Evolutionary conservation across 2,329 filamentous ascomycete species (phyloP).

Genomic region (Sphaerulina vaccinii): DNA sequence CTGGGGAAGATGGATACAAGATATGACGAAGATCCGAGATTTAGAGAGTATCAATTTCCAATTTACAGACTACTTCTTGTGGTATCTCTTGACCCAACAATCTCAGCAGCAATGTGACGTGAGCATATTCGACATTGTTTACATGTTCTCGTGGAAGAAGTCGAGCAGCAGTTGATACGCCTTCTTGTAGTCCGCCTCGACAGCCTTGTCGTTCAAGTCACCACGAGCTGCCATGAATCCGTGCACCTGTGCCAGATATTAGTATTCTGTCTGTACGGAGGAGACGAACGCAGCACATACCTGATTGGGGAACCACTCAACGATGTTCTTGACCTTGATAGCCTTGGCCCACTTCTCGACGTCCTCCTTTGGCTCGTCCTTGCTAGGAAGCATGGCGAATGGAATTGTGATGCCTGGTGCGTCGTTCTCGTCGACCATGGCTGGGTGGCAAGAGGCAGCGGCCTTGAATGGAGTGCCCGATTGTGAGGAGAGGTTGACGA

Average conservation of each 20-base stretch:
- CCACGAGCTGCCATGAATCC: constrained; percentile 38
- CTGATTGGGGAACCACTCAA: constrained; percentile 52
- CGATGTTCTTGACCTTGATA: constrained; percentile 48
- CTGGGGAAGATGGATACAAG: not conserved
- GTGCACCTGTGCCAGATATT: constrained; percentile 19
- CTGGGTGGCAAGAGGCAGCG: constrained; percentile 57
- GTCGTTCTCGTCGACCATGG: constrained; percentile 60
- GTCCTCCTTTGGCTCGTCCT: constrained; percentile 56
- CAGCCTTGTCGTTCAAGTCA: constrained; percentile 48
- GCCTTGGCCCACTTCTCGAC: constrained; percentile 50
- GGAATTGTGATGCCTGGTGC: constrained; percentile 57
- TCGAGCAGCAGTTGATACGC: constrained; percentile 51
- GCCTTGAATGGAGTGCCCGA: constrained; percentile 57
- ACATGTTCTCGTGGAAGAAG: constrained; percentile 55
- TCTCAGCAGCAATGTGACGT: too few species aligned
- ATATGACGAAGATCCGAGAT: not conserved
- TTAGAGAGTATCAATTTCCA: too few species aligned
- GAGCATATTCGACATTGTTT: too few species aligned
- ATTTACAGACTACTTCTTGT: too few species aligned
- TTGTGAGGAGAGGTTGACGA: constrained; percentile 55
- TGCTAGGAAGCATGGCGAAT: constrained; percentile 56
- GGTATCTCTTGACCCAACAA: too few species aligned
- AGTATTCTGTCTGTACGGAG: constrained; percentile 14
- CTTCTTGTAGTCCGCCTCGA: constrained; percentile 51
- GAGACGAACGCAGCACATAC: constrained; percentile 22